Evolutionary conservation across 192 early-diverging fungal species (phyloP).

Genomic region (Backusella liffmaniae): DNA sequence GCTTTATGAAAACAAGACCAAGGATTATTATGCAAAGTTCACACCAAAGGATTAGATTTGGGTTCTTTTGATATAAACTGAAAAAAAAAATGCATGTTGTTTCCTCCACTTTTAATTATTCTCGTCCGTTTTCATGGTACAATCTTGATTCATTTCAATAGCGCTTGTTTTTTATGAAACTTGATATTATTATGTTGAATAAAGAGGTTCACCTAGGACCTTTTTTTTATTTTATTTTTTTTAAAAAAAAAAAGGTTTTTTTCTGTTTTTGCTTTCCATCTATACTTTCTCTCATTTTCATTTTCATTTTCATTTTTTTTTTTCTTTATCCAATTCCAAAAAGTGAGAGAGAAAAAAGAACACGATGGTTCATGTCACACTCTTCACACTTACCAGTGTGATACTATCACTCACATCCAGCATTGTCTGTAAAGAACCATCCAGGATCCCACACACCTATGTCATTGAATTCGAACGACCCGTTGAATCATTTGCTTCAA

Average conservation of each 20-base stretch:
- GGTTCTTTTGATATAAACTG: no score
- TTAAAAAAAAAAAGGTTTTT: background rate
- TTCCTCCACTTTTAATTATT: background rate
- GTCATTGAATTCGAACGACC: conserved; percentile 30
- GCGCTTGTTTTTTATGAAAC: no score
- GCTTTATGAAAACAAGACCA: conserved; percentile 69
- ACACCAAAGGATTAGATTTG: conserved; percentile 40
- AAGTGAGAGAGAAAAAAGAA: background rate
- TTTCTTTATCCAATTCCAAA: background rate
- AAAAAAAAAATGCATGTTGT: background rate
- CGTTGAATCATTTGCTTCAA: background rate
- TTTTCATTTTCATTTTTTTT: background rate
- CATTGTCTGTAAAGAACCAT: background rate
- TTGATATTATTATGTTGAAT: no score
- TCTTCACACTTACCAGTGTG: background rate
- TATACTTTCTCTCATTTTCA: background rate
- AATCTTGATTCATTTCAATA: background rate
- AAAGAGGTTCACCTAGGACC: no score
- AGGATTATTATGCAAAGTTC: conserved; percentile 80
- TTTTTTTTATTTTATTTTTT: background rate
- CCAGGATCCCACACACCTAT: conserved; percentile 12
- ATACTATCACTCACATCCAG: background rate
- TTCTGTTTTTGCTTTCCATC: background rate
- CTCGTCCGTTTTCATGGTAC: background rate
- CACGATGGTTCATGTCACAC: background rate